These are phyloP conservation scores for Puccinia novopanici DNA, from an alignment of 1,284 basidiomycete genomes.

Conservation along the genomic window DNA sequence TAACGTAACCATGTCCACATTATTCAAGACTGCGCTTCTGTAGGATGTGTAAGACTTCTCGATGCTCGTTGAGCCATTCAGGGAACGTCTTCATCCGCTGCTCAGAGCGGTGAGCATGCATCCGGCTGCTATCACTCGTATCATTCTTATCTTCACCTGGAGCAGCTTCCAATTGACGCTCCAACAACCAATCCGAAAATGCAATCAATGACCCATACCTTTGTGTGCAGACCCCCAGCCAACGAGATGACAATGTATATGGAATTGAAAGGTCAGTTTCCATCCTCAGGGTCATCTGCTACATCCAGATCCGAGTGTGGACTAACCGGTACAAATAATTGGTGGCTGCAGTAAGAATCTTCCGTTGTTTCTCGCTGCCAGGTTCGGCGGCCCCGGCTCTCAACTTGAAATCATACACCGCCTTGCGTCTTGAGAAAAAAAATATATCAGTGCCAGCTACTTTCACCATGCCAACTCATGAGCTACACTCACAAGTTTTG, in stretches of 20 bases:
- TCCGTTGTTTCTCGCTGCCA: constrained; percentile 73
- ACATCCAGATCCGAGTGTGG: constrained; percentile 50
- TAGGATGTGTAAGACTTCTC: constrained; percentile 79
- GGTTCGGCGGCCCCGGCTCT: constrained; percentile 80
- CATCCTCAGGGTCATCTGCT: constrained; percentile 46
- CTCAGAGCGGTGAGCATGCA: background rate
- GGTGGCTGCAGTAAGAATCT: constrained; percentile 69
- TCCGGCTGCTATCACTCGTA: background rate
- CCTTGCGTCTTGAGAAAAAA: constrained; percentile 14
- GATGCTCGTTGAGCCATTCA: constrained; percentile 75
- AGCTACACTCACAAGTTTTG: constrained; percentile 46
- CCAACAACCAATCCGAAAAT: constrained; percentile 92
- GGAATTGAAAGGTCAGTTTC: background rate
- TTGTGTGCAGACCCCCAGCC: constrained; percentile 62
- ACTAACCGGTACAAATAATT: constrained; percentile 77
- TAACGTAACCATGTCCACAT: background rate
- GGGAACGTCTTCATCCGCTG: constrained; percentile 65
- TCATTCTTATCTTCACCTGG: constrained; percentile 55
- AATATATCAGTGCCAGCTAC: background rate
- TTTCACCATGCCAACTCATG: background rate
- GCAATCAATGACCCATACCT: constrained; percentile 85
- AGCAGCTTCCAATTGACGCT: constrained; percentile 60
- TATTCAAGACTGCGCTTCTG: constrained; percentile 49
- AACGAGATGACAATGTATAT: background rate
- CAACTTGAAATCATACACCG: constrained; percentile 70